Conservation (phyloP, 306 rosid genomes). For the Gleditsia sinensis region DNA sequence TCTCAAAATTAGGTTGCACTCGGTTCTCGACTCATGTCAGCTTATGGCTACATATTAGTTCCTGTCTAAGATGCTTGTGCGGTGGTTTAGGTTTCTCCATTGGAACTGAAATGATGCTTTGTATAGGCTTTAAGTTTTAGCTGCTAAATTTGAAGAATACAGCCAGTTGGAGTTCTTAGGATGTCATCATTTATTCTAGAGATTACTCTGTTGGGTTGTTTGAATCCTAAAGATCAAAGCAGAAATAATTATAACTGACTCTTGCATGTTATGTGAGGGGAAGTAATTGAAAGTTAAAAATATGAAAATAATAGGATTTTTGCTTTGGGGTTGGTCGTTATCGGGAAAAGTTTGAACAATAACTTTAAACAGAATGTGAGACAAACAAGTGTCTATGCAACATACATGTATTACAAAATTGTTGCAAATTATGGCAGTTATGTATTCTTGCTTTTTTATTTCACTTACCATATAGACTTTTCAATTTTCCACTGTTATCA, state of each 20-base stretch:
- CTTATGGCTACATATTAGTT: no score
- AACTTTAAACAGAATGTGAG: background rate
- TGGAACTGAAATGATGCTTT: background rate
- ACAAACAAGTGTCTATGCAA: background rate
- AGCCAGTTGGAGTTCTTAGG: background rate
- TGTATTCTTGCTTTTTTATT: slow-evolving; percentile 8
- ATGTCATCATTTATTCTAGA: no score
- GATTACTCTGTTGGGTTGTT: background rate
- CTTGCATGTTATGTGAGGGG: background rate
- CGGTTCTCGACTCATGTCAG: no score
- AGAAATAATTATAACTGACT: background rate
- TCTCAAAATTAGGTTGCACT: no score
- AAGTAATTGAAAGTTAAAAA: background rate
- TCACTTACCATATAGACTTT: background rate
- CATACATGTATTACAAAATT: background rate
- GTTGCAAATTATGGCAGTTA: background rate
- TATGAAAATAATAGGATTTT: no score
- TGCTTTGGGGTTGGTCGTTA: background rate
- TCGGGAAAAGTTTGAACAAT: background rate
- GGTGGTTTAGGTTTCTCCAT: background rate
- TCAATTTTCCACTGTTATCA: background rate
- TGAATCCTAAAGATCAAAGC: background rate
- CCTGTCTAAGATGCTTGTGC: no score
- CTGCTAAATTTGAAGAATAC: background rate
- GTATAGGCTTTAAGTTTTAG: no score